Conservation (phyloP, 2,329 filamentous ascomycete species). For the Claviceps sorghi region DNA sequence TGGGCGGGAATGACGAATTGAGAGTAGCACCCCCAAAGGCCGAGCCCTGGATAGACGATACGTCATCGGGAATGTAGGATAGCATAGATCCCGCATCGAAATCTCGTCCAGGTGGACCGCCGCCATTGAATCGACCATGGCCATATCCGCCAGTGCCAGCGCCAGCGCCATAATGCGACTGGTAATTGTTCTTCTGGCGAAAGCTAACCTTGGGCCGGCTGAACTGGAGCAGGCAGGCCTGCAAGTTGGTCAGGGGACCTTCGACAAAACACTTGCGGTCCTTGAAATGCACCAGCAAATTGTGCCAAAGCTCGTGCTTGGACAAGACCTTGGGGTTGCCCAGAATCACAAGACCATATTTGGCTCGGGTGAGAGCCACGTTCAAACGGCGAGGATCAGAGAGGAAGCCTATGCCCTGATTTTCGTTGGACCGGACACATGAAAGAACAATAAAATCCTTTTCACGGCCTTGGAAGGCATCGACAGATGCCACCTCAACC, state of each 20-base stretch:
- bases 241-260: slow-evolving; percentile 87
- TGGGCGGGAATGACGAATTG: slow-evolving; percentile 62
- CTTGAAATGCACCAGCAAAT: slow-evolving; percentile 89
- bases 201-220: slow-evolving; percentile 86
- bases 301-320: slow-evolving; percentile 97
- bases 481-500: slow-evolving; percentile 93
- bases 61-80: slow-evolving; percentile 92
- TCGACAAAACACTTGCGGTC: slow-evolving; percentile 92
- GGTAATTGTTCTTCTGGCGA: slow-evolving; percentile 64
- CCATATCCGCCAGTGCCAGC: slow-evolving; percentile 23
- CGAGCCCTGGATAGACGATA: slow-evolving; percentile 89
- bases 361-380: slow-evolving; percentile 89
- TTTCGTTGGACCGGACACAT: slow-evolving; percentile 95
- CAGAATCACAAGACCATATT: slow-evolving; percentile 90
- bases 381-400: slow-evolving; percentile 95
- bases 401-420: slow-evolving; percentile 97
- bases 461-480: slow-evolving; percentile 96
- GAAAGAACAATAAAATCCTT: slow-evolving; percentile 98
- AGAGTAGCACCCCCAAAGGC: slow-evolving; percentile 75
- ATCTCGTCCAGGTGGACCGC: slow-evolving; percentile 31
- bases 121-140: slow-evolving; percentile 27
- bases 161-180: slow-evolving; percentile 52
- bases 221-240: slow-evolving; percentile 89
- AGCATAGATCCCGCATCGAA: slow-evolving; percentile 77
- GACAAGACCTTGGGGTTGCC: slow-evolving; percentile 95